Evolutionary conservation across 345 rosid genomes (phyloP), one percentile per base, ranked within the genome.

Genomic region (Anacardium occidentale): DNA sequence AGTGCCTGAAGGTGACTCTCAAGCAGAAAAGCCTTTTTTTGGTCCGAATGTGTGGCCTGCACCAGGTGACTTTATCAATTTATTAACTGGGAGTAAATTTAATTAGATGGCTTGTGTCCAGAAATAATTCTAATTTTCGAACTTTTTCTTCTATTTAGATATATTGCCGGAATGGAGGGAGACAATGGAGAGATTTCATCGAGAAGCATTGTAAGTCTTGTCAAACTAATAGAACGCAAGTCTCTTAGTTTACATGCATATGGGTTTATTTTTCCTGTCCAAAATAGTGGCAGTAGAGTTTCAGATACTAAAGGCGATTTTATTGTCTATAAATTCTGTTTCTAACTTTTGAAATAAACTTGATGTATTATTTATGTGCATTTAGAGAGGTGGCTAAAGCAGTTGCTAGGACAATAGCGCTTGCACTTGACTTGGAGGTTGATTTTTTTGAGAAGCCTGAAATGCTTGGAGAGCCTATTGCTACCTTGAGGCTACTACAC

Each of bases 11-110:
- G 88, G 81, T 77, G 91, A 88, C 69, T 84, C 84, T 61, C 85
- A 87, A 10, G 83, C 83, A 2, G 82, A 88, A 7, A 90, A 86
- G 70, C 94, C 94, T 15, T 94, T 94, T 69, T 86, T 84, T 65
- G 98, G 97, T 2, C 91, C 91, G 2, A 94, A 91, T 77, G 82
- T 86, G 52, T 94, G 98, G 98, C 98, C 97, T 25, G 52, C 71
- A 2, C 66, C 72, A 25, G 96, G 97, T 93, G 74, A 37, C 42
- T 37, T 37, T 37, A 37, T 37, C 42, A 37, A 37, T 37, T 37
- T 7, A 37, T 9, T 37, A 7, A 6, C 7, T 7, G 5, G 42
- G 42, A 37, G 42, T 37, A 37, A 37, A 37, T 14, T 64, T 29
- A 21, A 12, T 64, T 22, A 32, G 12, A 32, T 61, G 68, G 21